Evolutionary conservation across 805 yeast genomes (phyloP).

Genomic region (Hanseniaspora guilliermondii): DNA sequence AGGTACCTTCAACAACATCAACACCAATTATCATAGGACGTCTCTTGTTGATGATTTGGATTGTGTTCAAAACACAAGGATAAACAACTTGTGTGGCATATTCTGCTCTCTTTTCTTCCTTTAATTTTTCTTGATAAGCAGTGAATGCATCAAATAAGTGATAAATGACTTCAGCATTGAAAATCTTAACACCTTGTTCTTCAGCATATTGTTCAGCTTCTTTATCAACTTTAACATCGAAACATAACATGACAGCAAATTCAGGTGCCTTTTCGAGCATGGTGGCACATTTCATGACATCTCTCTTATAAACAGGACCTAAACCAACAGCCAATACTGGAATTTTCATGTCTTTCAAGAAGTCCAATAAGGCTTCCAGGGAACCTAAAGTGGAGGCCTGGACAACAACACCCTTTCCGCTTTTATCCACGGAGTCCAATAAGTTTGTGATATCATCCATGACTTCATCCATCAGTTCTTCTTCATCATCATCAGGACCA

Average conservation of each 20-base stretch:
- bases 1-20: constrained; percentile 83
- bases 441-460: constrained; percentile 96
- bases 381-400: constrained; percentile 99
- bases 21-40: constrained; percentile 99
- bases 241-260: constrained; percentile 94
- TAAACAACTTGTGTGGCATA: constrained; percentile 77
- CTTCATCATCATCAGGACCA: constrained; percentile 96
- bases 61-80: constrained; percentile 89
- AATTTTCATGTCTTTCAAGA: constrained; percentile 95
- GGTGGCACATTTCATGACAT: constrained; percentile 92
- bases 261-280: constrained; percentile 96
- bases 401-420: constrained; percentile 95
- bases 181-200: constrained; percentile 81
- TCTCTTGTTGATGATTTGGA: constrained; percentile 95
- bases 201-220: constrained; percentile 97
- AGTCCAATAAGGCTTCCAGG: constrained; percentile 88
- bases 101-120: constrained; percentile 84
- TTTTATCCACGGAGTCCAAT: constrained; percentile 83
- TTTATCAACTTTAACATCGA: constrained; percentile 91
- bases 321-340: constrained; percentile 97
- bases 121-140: constrained; percentile 74
- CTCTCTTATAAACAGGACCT: constrained; percentile 97
- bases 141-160: constrained; percentile 92
- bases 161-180: constrained; percentile 92
- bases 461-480: constrained; percentile 91